Base-by-base conservation (phyloP, 2,329 filamentous ascomycete species). In the Blastomyces parvus region DNA sequence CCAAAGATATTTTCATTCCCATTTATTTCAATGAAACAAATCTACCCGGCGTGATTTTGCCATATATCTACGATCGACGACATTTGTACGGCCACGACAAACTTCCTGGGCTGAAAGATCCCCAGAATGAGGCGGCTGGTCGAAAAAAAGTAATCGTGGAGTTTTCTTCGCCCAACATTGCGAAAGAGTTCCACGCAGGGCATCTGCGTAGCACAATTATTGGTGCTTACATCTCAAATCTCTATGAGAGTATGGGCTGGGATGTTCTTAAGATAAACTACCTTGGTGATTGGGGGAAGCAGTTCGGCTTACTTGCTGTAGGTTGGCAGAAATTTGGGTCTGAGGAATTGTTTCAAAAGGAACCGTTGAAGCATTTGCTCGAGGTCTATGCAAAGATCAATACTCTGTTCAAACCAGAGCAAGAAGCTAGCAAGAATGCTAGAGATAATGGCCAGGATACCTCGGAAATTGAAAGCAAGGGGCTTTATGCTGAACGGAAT, bases 151-250 rank as follows among this genome's bases (percentile, higher is more conserved):
- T 86, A 50, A 84, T 94, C 60, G 83, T 94, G 69, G 90, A 94
- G 71, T 94, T 93, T 76, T 91, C 88, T 8, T 91, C 88, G 8
- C 90, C 90, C 60, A 94, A 94, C 74, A 91, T 94, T 64, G 90
- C 90, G 56, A 93, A 93, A 77, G 89, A 87, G 27, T 91, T 91
- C 76, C 86, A 89, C 71, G 87, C 86, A 27, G 86, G 86, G 6
- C 88, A 92, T 77, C 78, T 91, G 68, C 82, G 88, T 69, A 89
- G 86, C 70, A 91, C 88, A 60, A 89, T 91, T 67, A 88, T 91
- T 63, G 88, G 88, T 53, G 86, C 86, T 38, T 90, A 89, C 73
- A 76, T 91, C 25, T 80, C 86, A 27, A 90, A 90, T 69, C 72
- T 90, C 2, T 88, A 90, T 71, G 80, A 86, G 69, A 80, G 76